Conservation (phyloP, 495 filamentous ascomycete species). For the Aspergillus egyptiacus region DNA sequence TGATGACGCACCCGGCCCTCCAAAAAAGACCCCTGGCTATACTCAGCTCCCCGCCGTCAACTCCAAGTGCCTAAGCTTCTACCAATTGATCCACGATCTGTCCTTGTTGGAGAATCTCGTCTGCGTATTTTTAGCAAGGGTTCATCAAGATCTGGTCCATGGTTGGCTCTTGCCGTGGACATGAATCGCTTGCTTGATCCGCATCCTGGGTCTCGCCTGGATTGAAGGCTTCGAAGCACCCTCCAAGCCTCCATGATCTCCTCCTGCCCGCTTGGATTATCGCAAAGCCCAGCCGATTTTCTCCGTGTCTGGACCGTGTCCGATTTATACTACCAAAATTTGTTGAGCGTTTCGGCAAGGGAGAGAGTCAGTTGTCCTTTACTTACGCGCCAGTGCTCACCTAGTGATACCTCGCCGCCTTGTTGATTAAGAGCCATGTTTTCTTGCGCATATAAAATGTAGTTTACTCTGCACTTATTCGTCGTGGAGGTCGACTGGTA, state of each 20-base stretch:
- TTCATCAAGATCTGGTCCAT: neutral
- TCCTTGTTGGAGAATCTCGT: neutral
- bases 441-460: no score
- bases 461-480: no score
- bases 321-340: neutral
- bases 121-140: constrained; percentile 15
- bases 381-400: no score
- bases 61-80: neutral
- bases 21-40: no score
- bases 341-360: neutral
- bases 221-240: no score
- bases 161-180: neutral
- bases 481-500: no score
- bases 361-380: neutral
- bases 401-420: no score
- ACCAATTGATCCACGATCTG: neutral
- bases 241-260: neutral
- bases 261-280: neutral
- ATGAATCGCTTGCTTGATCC: neutral
- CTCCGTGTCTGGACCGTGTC: neutral
- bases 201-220: neutral
- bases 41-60: constrained; percentile 3
- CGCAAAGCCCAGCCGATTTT: neutral
- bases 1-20: constrained; percentile 33
- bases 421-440: no score